Percentiles rank a stretch among this genome's conserved stretches.
Conservation (phyloP, 2,329 filamentous ascomycete species). For the Alternaria hordeiaustralica region DNA sequence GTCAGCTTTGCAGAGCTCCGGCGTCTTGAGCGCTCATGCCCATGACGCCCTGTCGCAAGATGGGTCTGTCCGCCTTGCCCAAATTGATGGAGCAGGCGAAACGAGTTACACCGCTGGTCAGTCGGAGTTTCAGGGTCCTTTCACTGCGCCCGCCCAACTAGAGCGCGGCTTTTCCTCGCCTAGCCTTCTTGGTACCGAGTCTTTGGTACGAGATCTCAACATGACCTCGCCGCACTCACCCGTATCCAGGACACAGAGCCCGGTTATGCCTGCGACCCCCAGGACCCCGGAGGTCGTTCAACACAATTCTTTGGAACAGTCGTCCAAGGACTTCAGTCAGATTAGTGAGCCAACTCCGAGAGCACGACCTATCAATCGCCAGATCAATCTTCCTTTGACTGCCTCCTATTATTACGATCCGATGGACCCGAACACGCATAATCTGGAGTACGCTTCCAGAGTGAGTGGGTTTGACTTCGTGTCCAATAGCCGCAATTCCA, state of each 20-base stretch:
- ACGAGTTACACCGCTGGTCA: conserved; percentile 18
- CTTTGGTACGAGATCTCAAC: conserved; percentile 56
- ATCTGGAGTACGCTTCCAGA: conserved; percentile 53
- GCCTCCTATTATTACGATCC: conserved; percentile 55
- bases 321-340: conserved; percentile 35
- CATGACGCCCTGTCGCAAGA: conserved; percentile 39
- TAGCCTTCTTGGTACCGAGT: conserved; percentile 57
- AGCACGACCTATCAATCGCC: conserved; percentile 51
- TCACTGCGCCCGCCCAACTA: conserved; percentile 26
- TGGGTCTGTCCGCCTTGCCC: conserved; percentile 10
- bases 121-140: conserved; percentile 17
- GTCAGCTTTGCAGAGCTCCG: conserved; percentile 62
- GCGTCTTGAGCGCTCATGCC: conserved; percentile 48
- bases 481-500: conserved; percentile 23
- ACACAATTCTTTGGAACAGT: conserved; percentile 39
- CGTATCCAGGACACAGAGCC: conserved; percentile 44
- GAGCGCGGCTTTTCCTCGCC: conserved; percentile 40
- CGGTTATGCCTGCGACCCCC: conserved; percentile 48
- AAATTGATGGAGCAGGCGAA: conserved; percentile 1
- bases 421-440: conserved; percentile 53
- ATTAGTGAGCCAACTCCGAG: conserved; percentile 48
- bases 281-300: conserved; percentile 46
- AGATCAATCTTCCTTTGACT: conserved; percentile 53
- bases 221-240: conserved; percentile 55
- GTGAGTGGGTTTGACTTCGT: conserved; percentile 55